Conservation (phyloP, 2,329 filamentous ascomycete species). For the Ascochyta rabiei region DNA sequence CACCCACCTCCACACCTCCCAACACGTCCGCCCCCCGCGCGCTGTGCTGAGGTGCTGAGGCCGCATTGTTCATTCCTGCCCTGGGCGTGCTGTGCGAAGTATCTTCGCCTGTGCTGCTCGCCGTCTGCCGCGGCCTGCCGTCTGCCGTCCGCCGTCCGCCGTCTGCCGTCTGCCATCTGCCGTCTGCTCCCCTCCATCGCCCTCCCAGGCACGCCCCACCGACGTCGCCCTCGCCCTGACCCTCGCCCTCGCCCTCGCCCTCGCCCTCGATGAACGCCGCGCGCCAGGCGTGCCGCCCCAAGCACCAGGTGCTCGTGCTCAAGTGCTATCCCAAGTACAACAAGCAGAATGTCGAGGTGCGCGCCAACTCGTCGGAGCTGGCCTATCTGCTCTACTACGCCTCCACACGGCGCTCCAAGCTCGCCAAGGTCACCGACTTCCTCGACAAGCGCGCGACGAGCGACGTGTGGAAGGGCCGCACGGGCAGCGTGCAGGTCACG, state of each 20-base stretch:
- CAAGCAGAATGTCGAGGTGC: conserved; percentile 86
- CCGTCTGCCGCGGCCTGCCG: too few relatives aligned
- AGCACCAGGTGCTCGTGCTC: conserved; percentile 93
- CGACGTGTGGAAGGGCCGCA: conserved; percentile 87
- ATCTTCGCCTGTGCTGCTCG: too few relatives aligned
- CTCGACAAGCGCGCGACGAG: conserved; percentile 91
- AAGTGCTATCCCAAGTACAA: conserved; percentile 95
- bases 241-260: not conserved
- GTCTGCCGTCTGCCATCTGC: too few relatives aligned
- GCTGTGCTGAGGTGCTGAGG: too few relatives aligned
- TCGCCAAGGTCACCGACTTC: conserved; percentile 94
- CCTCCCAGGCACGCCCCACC: not conserved
- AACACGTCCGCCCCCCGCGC: conserved; percentile 10
- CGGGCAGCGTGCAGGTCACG: conserved; percentile 93
- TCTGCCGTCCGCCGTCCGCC: not conserved
- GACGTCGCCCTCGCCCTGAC: not conserved
- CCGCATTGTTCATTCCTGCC: not conserved
- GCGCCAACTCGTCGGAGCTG: conserved; percentile 94
- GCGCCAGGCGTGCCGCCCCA: conserved; percentile 75
- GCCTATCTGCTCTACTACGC: conserved; percentile 98
- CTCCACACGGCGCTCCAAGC: conserved; percentile 90
- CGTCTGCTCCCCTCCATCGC: not conserved
- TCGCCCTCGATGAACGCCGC: conserved; percentile 59
- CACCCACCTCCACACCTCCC: not conserved
- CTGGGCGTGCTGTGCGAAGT: not conserved